These are phyloP conservation scores for Vitis rupestris DNA, from an alignment of 164 flowering plant species.

Conservation along the genomic window DNA sequence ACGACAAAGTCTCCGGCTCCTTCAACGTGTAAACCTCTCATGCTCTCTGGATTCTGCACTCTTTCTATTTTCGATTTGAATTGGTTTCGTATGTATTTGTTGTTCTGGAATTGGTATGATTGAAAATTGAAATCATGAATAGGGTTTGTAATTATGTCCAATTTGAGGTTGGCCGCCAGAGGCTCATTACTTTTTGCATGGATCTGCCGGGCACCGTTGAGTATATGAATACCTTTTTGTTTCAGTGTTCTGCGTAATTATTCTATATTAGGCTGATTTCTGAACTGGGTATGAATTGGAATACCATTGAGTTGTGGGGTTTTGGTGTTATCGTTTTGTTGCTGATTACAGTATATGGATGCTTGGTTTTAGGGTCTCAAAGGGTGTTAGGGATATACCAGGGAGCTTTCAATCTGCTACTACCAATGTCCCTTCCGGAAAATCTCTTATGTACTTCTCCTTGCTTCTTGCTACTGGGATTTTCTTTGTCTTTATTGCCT, in stretches of 20 bases:
- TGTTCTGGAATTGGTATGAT: no score
- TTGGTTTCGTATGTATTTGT: no score
- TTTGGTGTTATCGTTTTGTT: neutral
- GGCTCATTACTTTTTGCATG: no score
- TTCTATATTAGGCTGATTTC: neutral
- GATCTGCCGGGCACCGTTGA: no score
- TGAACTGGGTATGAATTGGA: neutral
- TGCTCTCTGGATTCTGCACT: neutral
- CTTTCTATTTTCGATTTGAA: neutral
- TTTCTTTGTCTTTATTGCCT: constrained; percentile 72
- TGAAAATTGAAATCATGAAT: no score
- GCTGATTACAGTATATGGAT: neutral
- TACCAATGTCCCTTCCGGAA: constrained; percentile 65
- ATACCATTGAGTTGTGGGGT: neutral
- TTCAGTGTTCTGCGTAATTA: no score
- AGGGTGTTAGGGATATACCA: constrained; percentile 64
- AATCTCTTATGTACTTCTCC: constrained; percentile 69
- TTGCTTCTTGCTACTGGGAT: constrained; percentile 60
- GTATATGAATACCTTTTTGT: no score
- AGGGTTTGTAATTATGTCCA: no score
- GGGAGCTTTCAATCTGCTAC: constrained; percentile 71
- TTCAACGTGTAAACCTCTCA: constrained; percentile 63
- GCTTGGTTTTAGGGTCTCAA: constrained; percentile 49
- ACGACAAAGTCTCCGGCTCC: constrained; percentile 83
- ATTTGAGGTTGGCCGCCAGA: no score